Base-by-base conservation (phyloP, 805 yeast species). In the Metschnikowia hibisci region DNA sequence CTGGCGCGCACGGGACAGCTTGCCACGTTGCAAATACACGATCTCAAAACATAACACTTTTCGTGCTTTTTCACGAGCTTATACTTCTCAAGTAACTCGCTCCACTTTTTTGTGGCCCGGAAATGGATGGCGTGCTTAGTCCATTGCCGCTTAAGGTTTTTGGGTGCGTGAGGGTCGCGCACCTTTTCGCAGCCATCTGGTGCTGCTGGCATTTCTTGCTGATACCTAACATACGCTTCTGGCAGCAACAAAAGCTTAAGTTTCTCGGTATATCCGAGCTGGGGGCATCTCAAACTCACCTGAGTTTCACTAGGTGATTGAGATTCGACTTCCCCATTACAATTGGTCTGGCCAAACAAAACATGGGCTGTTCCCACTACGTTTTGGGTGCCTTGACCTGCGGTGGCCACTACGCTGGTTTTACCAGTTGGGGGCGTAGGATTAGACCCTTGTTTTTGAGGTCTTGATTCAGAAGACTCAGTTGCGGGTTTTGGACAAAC, bases 111-210 rank as follows among this genome's bases (percentile, higher is more conserved):
- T 13, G 34, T 32, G 11, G 34, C 36, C 11, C 22, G 36, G 28
- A 31, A 31, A 9, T 33, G 36, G 18, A 23, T 23, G 3, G 36
- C 36, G 18, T 33, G 36, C 28, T 13, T 13, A 28, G 22, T 33
- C 12, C 14, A n/a, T 13, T 14, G 27, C 22, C 16, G 27, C 28
- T 23, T 33, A n/a, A 34, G 18, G 11, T 10, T 34, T 11, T 32
- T 32, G 10, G 34, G 15, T 32, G 34, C 13, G n/a, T 32, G n/a
- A n/a, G 32, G 16, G 18, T 9, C 9, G 25, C 13, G 29, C 28
- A 27, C 29, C 15, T 34, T 34, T 34, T 34, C 30, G 37, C 37
- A 34, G 22, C 37, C 37, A 34, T 11, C 25, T 20, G 36, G 29
- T 1, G 36, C 5, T 13, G 20, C 14, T 6, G 30, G 30, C 30